Percentiles rank a stretch among this genome's conserved stretches.
Conservation (phyloP, 1,284 basidiomycete genomes). For the Ustilago xerochloae region DNA sequence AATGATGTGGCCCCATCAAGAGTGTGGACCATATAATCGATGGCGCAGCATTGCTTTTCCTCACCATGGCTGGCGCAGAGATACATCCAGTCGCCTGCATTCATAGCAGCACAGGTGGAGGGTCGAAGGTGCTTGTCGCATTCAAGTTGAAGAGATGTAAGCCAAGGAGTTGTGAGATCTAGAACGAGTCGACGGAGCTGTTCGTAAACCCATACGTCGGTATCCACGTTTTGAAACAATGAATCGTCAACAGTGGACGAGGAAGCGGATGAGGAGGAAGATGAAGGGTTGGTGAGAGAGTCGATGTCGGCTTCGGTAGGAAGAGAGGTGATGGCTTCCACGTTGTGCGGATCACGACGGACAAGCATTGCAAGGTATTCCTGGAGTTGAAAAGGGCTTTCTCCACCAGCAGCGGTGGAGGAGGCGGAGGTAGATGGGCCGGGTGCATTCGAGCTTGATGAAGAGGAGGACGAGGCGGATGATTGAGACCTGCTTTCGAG, state of each 20-base stretch:
- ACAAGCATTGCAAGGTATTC: slow-evolving; percentile 92
- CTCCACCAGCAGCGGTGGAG: slow-evolving; percentile 57
- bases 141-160: slow-evolving; percentile 84
- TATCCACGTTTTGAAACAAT: slow-evolving; percentile 69
- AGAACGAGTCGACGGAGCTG: slow-evolving; percentile 90
- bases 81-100: slow-evolving; percentile 95
- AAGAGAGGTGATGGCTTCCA: slow-evolving; percentile 81
- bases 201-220: slow-evolving; percentile 90
- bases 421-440: slow-evolving; percentile 5
- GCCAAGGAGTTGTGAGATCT: slow-evolving; percentile 88
- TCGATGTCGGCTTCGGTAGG: slow-evolving; percentile 46
- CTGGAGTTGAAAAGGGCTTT: slow-evolving; percentile 92
- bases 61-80: slow-evolving; percentile 86
- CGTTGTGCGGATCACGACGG: slow-evolving; percentile 85
- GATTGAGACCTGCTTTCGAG: slow-evolving; percentile 1
- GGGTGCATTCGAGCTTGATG: slow-evolving; percentile 8
- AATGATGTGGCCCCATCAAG: slow-evolving; percentile 91
- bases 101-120: slow-evolving; percentile 89
- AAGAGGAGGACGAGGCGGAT: slow-evolving; percentile 1
- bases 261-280: not conserved
- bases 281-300: slow-evolving; percentile 20
- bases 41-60: slow-evolving; percentile 80
- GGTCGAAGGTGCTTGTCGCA: slow-evolving; percentile 70
- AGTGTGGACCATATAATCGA: slow-evolving; percentile 95
- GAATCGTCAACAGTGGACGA: slow-evolving; percentile 10